phyloP scores from a whole-genome alignment of 2,329 filamentous ascomycete species.

The Xylariales sp. region DNA sequence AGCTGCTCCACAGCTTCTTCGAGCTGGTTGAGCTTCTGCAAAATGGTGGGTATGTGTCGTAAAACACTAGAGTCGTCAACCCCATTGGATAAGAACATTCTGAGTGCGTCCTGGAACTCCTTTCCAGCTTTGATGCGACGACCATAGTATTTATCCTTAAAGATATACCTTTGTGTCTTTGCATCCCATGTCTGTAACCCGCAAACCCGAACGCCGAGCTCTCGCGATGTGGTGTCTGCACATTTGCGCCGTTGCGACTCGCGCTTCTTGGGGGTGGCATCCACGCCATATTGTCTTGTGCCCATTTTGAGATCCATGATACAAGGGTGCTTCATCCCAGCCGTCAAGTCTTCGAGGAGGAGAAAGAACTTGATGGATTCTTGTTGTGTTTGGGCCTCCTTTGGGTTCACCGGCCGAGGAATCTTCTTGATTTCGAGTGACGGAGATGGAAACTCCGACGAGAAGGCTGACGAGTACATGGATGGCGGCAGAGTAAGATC shows the following conservation, averaged over 20 bases:
- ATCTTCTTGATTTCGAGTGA: slow-evolving; percentile 37
- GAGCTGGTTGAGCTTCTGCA: slow-evolving; percentile 77
- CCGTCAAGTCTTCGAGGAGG: slow-evolving; percentile 88
- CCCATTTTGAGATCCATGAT: slow-evolving; percentile 99
- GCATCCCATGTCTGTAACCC: slow-evolving; percentile 96
- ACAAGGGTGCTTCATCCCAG: slow-evolving; percentile 93
- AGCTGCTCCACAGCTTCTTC: slow-evolving; percentile 79
- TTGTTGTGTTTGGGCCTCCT: slow-evolving; percentile 64
- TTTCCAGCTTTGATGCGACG: slow-evolving; percentile 79
- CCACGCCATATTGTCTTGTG: slow-evolving; percentile 91
- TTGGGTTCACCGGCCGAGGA: slow-evolving; percentile 66
- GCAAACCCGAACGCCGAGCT: slow-evolving; percentile 89
- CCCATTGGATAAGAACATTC: slow-evolving; percentile 87
- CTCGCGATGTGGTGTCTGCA: slow-evolving; percentile 82
- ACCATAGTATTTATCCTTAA: slow-evolving; percentile 97
- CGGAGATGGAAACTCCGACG: slow-evolving; percentile 33
- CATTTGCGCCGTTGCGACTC: slow-evolving; percentile 92
- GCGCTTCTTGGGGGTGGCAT: slow-evolving; percentile 87
- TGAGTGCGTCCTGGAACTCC: slow-evolving; percentile 86
- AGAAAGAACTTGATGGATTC: slow-evolving; percentile 82
- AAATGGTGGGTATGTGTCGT: slow-evolving; percentile 80
- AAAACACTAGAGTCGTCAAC: slow-evolving; percentile 74
- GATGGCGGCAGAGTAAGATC: slow-evolving; percentile 19
- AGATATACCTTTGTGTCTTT: slow-evolving; percentile 78
- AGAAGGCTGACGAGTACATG: slow-evolving; percentile 26